phyloP scores from a whole-genome alignment of 768 basidiomycete species.

The Tulasnella sp. region DNA sequence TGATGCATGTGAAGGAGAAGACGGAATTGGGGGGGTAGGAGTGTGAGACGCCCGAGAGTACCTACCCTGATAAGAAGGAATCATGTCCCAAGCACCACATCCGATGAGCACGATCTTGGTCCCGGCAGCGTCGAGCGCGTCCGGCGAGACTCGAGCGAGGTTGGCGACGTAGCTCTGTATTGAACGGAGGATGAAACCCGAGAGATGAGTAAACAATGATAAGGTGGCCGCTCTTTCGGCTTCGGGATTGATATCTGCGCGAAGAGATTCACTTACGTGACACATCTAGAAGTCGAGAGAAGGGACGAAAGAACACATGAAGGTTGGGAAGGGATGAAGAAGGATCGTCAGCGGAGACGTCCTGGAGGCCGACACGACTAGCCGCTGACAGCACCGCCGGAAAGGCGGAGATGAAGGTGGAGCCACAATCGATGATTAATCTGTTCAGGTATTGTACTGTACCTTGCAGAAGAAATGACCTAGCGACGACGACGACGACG shows the following conservation, averaged over 20 bases:
- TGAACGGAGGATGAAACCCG: not conserved
- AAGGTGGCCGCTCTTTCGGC: too few relatives aligned
- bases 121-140: conserved; percentile 11
- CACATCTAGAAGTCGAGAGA: not conserved
- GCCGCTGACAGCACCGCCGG: not conserved
- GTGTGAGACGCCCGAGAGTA: not conserved
- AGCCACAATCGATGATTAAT: too few relatives aligned
- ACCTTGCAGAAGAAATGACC: conserved; percentile 10
- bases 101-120: conserved; percentile 14
- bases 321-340: too few relatives aligned
- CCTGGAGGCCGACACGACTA: not conserved
- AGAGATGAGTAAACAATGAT: too few relatives aligned
- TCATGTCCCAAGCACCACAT: conserved; percentile 13
- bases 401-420: not conserved
- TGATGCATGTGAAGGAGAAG: not conserved
- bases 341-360: not conserved
- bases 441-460: too few relatives aligned
- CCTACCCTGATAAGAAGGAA: conserved; percentile 13
- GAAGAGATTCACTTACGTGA: not conserved
- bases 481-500: not conserved
- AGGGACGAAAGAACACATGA: not conserved
- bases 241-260: not conserved
- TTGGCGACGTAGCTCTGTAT: conserved; percentile 1
- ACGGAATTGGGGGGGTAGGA: not conserved
- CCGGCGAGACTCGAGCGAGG: not conserved